phyloP scores from a whole-genome alignment of 2,329 filamentous ascomycete species.

The Colletotrichum sp. region DNA sequence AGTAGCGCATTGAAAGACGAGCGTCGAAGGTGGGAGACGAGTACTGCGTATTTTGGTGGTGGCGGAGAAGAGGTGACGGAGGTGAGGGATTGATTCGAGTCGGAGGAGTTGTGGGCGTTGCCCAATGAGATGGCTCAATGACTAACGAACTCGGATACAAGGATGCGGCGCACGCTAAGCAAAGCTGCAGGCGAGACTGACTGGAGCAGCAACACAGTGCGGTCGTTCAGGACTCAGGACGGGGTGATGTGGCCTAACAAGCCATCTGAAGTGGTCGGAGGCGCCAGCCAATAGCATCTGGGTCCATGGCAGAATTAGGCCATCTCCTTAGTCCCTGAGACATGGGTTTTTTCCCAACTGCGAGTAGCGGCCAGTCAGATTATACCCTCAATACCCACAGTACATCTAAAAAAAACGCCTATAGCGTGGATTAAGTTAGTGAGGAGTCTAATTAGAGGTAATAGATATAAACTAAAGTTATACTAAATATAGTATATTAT shows the following conservation, averaged over 20 bases:
- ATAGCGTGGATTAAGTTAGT: no score
- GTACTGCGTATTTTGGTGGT: not conserved
- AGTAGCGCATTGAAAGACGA: not conserved
- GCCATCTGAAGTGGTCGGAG: conserved; percentile 7
- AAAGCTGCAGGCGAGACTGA: not conserved
- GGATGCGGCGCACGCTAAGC: conserved; percentile 17
- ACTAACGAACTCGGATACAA: conserved; percentile 16
- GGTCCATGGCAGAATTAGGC: conserved; percentile 14
- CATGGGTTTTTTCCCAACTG: no score
- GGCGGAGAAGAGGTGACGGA: not conserved
- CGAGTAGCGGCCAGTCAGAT: no score
- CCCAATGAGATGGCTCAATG: conserved; percentile 9
- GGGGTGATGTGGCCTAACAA: not conserved
- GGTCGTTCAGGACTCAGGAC: not conserved
- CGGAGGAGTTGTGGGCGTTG: not conserved
- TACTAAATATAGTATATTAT: no score
- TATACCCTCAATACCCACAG: accelerated
- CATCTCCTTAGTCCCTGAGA: not conserved
- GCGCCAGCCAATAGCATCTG: conserved; percentile 13
- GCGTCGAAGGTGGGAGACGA: not conserved
- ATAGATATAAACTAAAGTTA: no score
- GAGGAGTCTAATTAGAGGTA: no score
- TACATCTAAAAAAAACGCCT: accelerated
- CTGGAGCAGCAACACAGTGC: conserved; percentile 5
- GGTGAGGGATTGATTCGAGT: not conserved